Evolutionary conservation across 2,329 filamentous ascomycete genomes (phyloP).

Genomic region (Berkeleyomyces basicola): DNA sequence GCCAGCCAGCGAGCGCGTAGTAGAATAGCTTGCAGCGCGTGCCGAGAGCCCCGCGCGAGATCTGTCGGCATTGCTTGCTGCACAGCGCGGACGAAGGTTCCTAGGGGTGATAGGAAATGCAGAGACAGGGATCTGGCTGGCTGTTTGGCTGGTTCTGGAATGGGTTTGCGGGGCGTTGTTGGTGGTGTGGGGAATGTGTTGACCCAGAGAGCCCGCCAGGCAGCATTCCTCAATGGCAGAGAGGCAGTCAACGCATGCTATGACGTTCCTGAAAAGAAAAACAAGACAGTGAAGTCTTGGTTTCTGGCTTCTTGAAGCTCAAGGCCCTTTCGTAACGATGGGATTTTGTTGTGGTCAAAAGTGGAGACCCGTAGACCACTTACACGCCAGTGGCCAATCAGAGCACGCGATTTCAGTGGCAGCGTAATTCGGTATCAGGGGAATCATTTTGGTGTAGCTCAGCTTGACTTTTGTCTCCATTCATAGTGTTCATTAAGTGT

Average conservation of each 20-base stretch:
- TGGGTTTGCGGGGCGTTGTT: background rate
- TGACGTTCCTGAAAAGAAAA: background rate
- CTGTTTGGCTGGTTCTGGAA: background rate
- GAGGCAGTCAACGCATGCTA: background rate
- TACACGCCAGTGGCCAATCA: background rate
- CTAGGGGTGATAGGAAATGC: background rate
- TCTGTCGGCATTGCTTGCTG: too few relatives aligned
- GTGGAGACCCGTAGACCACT: background rate
- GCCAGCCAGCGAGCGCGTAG: background rate
- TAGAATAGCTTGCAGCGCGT: background rate
- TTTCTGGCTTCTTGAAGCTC: too few relatives aligned
- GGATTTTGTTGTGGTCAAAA: background rate
- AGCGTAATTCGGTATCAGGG: background rate
- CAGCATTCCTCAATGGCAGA: background rate
- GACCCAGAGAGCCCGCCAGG: background rate
- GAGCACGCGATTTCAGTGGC: background rate
- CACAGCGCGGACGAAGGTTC: too few relatives aligned
- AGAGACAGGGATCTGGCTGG: background rate
- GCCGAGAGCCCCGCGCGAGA: too few relatives aligned
- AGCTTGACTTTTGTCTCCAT: too few relatives aligned
- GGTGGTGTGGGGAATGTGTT: constrained; percentile 2
- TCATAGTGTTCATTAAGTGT: too few relatives aligned
- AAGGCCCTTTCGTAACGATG: too few relatives aligned
- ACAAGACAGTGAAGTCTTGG: background rate
- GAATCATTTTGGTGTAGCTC: too few relatives aligned